A percentile compares a stretch with the other conserved stretches of the same genome.
phyloP scores from a whole-genome alignment of 2,329 filamentous ascomycete genomes.

The Balansia obtecta region DNA sequence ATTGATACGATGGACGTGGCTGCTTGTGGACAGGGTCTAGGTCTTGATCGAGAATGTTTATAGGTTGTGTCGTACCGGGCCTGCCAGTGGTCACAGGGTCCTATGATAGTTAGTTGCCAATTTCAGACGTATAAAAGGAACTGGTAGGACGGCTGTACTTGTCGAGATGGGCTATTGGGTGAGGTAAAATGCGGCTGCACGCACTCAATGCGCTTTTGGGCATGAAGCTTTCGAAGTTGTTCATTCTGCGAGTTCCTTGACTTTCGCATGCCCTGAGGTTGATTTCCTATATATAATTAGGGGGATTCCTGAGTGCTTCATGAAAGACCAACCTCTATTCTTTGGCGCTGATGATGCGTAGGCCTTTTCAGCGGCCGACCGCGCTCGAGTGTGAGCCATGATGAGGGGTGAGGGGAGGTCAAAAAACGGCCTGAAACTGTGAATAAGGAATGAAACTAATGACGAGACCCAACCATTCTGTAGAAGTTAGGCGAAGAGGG shows the following conservation, averaged over 20 bases:
- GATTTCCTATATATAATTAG: neutral
- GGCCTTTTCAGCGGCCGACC: conserved; percentile 1
- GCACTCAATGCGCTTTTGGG: neutral
- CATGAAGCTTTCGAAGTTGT: too few relatives aligned
- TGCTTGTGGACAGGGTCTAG: conserved; percentile 1
- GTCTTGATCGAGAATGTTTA: neutral
- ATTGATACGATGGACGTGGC: conserved; percentile 1
- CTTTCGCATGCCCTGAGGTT: conserved; percentile 1
- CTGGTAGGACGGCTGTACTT: neutral
- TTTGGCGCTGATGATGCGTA: conserved; percentile 2
- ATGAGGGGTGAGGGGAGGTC: too few relatives aligned
- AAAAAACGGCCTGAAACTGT: too few relatives aligned
- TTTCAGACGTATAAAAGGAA: neutral
- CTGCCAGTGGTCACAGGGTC: neutral
- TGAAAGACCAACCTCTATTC: neutral
- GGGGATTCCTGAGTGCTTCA: neutral
- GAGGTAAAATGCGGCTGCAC: neutral
- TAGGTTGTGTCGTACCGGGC: neutral
- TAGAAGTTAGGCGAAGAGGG: too few relatives aligned
- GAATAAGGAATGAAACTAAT: too few relatives aligned
- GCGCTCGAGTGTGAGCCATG: conserved; percentile 7
- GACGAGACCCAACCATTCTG: too few relatives aligned
- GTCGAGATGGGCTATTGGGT: neutral
- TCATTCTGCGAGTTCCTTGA: neutral
- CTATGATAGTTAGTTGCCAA: neutral